A percentile compares a stretch with the other conserved stretches of the same genome.
phyloP scores from a whole-genome alignment of 345 rosid species.

The Hirschfeldia incana region DNA sequence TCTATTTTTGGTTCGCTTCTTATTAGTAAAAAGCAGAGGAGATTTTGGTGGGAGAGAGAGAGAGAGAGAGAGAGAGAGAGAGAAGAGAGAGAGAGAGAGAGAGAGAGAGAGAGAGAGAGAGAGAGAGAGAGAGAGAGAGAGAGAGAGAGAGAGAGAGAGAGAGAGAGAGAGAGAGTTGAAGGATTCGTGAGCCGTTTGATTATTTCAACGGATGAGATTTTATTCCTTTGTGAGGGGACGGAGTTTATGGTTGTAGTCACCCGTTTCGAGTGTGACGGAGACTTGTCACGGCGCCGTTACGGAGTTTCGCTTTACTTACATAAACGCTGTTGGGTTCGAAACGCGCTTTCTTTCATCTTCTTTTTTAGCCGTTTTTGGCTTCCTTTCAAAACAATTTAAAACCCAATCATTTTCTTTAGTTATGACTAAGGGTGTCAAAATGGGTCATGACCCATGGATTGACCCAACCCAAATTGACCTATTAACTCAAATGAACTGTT shows the following conservation, averaged over 20 bases:
- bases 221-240: constrained; percentile 26
- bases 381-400: constrained; percentile 14
- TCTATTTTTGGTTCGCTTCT: constrained; percentile 36
- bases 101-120: not conserved
- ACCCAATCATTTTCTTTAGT: constrained; percentile 22
- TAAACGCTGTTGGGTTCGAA: constrained; percentile 27
- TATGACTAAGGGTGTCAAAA: no score
- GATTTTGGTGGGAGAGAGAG: constrained; percentile 7
- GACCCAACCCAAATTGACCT: no score
- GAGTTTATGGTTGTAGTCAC: constrained; percentile 5
- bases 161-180: not conserved
- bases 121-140: not conserved
- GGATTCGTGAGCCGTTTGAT: constrained; percentile 41
- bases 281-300: constrained; percentile 37
- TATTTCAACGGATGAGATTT: constrained; percentile 45
- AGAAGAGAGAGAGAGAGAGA: not conserved
- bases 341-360: constrained; percentile 26
- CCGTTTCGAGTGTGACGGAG: constrained; percentile 11
- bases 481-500: no score
- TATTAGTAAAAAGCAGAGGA: constrained; percentile 33
- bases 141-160: not conserved
- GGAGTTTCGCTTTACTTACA: constrained; percentile 5
- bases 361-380: constrained; percentile 19
- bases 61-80: not conserved
- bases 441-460: no score